A percentile compares a stretch with the other conserved stretches of the same genome.
Conservation (phyloP, 2,329 filamentous ascomycete species). For the Lasiodiplodia theobromae region DNA sequence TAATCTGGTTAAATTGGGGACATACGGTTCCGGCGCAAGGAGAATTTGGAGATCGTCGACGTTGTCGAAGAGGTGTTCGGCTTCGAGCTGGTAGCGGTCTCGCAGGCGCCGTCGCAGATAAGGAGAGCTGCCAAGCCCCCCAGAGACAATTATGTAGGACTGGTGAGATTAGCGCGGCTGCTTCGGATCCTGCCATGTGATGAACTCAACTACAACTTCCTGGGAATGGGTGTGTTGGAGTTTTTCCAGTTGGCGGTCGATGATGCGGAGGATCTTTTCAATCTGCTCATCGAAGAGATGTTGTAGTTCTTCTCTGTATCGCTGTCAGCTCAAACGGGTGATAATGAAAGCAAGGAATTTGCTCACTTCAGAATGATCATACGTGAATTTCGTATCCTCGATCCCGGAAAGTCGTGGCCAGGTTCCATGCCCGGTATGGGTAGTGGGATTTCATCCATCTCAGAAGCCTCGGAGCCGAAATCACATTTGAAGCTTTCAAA, state of each 20-base stretch:
- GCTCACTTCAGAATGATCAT: conserved; percentile 12
- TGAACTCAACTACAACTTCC: conserved; percentile 29
- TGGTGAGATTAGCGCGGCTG: background rate
- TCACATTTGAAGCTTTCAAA: conserved; percentile 13
- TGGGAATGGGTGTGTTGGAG: conserved; percentile 29
- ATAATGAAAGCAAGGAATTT: background rate
- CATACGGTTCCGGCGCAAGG: conserved; percentile 47
- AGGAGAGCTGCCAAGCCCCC: conserved; percentile 43
- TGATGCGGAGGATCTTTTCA: conserved; percentile 32
- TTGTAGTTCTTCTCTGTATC: conserved; percentile 28
- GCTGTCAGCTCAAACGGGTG: background rate
- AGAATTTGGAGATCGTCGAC: conserved; percentile 31
- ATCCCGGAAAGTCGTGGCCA: background rate
- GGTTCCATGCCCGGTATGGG: background rate
- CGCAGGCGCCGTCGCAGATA: conserved; percentile 40
- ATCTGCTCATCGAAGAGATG: conserved; percentile 35
- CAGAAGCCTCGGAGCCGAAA: background rate
- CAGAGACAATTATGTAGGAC: conserved; percentile 42
- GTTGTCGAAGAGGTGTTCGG: background rate
- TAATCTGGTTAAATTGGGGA: background rate
- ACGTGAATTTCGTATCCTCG: conserved; percentile 24
- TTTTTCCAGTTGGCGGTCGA: conserved; percentile 34
- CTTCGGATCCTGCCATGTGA: too few species aligned
- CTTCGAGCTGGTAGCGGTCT: conserved; percentile 35
- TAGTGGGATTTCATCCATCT: background rate